Evolutionary conservation across 495 filamentous ascomycete genomes (phyloP), one percentile per base, ranked within the genome.

Genomic region (Aspergillus kassunensis): DNA sequence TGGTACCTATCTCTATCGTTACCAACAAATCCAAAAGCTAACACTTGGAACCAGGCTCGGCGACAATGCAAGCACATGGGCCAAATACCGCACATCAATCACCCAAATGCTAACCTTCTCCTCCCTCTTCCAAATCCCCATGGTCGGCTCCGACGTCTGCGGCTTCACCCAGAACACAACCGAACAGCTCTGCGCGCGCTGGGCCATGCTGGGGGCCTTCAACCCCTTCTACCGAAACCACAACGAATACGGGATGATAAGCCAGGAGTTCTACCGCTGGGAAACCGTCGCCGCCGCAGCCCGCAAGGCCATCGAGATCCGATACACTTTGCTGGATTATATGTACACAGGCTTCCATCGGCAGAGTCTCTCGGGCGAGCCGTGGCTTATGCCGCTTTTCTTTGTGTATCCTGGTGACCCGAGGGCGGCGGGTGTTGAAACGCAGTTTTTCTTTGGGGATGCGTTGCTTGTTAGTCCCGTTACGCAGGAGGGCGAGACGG

Each of bases 161-260:
- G 90, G 90, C 0, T 95, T 86, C 55, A 82, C 67, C 6, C 75
- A 71, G 21, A 78, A 85, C 66, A 87, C 88, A 0, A 91, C 80
- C 12, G 87, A 90, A 62, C 73, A 83, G 49, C 83, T 96, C 6
- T 95, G 90, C 65, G 80, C 89, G 1, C 85, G 88, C 13, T 96
- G 90, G 90, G 81, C 88, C 1, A 83, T 74, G 18, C 77, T 91
- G 0, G 88, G 86, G 11, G 89, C 87, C 8, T 92, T 92, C 74
- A 74, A 75, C 24, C 82, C 89, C 1, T 96, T 96, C 75, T 93
- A 84, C 73, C 84, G 90, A 25, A 85, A 92, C 66, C 90, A 95
- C 71, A 83, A 86, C 54, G 68, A 67, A 18, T 49, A 68, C 35
- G 70, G 64, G 41, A 69, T 60, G 19, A 72, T 78, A 25, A 46